These are phyloP conservation scores for Thermochaetoides thermophila DNA, from an alignment of 495 filamentous ascomycete species.

Conservation along the genomic window DNA sequence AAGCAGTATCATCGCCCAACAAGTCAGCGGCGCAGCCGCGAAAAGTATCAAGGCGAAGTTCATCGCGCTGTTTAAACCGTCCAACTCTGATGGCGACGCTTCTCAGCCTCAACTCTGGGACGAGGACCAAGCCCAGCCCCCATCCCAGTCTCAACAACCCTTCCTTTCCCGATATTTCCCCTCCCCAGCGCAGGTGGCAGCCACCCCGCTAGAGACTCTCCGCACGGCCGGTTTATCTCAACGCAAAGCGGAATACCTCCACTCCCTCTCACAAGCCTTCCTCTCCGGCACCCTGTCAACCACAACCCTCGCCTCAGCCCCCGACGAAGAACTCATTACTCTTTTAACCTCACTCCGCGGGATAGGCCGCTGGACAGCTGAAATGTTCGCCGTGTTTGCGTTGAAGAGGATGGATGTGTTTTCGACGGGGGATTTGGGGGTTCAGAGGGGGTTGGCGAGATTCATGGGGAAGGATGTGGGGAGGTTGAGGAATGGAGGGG, in stretches of 20 bases:
- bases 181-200: conserved; percentile 53
- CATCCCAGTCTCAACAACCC: not conserved
- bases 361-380: conserved; percentile 79
- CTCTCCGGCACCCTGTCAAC: too few relatives aligned
- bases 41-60: conserved; percentile 78
- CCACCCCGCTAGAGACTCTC: conserved; percentile 43
- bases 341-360: conserved; percentile 75
- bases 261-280: too few relatives aligned
- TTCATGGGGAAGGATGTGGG: conserved; percentile 70
- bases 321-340: conserved; percentile 74
- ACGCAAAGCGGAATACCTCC: conserved; percentile 89
- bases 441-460: conserved; percentile 87
- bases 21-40: conserved; percentile 86
- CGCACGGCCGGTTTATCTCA: conserved; percentile 77
- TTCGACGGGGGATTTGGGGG: conserved; percentile 79
- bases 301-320: too few relatives aligned
- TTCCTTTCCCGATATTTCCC: conserved; percentile 54
- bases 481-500: conserved; percentile 65
- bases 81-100: conserved; percentile 5
- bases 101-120: conserved; percentile 10
- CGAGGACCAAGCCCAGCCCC: conserved; percentile 13
- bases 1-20: conserved; percentile 85
- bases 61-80: conserved; percentile 55
- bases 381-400: conserved; percentile 93
- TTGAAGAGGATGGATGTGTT: conserved; percentile 91